phyloP scores from a whole-genome alignment of 805 yeast genomes.

The Wickerhamomyces chambardii region DNA sequence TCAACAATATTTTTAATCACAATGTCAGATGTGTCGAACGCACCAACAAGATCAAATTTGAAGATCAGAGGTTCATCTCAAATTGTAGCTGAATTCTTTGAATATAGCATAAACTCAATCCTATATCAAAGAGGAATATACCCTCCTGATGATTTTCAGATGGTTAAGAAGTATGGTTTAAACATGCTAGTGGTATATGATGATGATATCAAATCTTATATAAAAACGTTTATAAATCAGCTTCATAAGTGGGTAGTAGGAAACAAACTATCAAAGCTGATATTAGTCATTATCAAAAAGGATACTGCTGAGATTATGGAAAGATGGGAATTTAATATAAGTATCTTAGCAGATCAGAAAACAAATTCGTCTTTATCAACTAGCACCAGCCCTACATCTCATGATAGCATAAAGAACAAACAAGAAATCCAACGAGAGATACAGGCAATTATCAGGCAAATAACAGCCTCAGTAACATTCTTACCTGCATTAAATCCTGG shows the following conservation, averaged over 20 bases:
- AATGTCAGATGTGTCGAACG: no score
- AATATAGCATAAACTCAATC: constrained; percentile 71
- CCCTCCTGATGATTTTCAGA: constrained; percentile 76
- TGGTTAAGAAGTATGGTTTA: constrained; percentile 73
- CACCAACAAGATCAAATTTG: constrained; percentile 36
- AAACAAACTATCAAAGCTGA: constrained; percentile 57
- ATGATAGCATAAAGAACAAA: no score
- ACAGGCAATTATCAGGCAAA: constrained; percentile 81
- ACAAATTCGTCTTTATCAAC: no score
- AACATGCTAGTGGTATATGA: constrained; percentile 65
- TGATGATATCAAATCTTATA: constrained; percentile 66
- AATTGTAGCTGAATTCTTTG: constrained; percentile 75
- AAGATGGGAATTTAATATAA: constrained; percentile 78
- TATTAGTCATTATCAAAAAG: constrained; percentile 65
- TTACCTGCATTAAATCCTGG: constrained; percentile 64
- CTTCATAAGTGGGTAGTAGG: constrained; percentile 67
- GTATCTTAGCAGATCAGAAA: constrained; percentile 22
- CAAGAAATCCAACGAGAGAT: constrained; percentile 63
- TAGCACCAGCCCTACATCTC: no score
- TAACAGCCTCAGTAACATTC: constrained; percentile 81
- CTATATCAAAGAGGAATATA: constrained; percentile 86
- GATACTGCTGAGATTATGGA: constrained; percentile 64
- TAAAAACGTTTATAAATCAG: constrained; percentile 59
- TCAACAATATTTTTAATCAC: no score
- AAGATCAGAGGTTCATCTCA: constrained; percentile 64